Evolutionary conservation across 2,329 filamentous ascomycete genomes (phyloP), one percentile per base, ranked within the genome.

Genomic region (Ustulina deusta): DNA sequence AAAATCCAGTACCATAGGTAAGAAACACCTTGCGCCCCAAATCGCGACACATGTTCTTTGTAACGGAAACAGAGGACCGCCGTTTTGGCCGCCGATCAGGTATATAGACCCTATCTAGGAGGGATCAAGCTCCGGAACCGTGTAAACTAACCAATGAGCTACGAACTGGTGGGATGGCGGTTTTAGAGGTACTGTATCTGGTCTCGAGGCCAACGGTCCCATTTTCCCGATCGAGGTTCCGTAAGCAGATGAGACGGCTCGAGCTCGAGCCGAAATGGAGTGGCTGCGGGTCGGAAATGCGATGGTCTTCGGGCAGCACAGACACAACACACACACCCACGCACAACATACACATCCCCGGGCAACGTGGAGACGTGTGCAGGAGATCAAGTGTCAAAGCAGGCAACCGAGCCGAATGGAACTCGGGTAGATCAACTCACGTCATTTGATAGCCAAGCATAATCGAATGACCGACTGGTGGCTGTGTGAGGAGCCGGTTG

Each of bases 401-500:
- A n/a, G 46, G 38, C 29, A 44, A 36, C 51, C n/a, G 46, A 20
- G 27, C 49, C 49, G 49, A 52, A 34, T 34, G 29, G 27, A 32
- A 34, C 27, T n/a, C 38, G 44, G 46, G 64, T 46, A 57, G 55
- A 63, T 63, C 60, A 60, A 40, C 46, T 54, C 32, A 34, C 46
- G 51, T 40, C 48, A 57, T 49, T 38, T 34, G 46, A 15, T 34
- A 49, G n/a, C 17, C 38, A 15, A 17, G 32, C 34, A 49, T 32
- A 22, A 27, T 46, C 27, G 48, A 48, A 29, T 29, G 60, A 49
- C 49, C 38, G 60, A 58, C 56, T 42, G 46, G 60, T 61, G 58
- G 62, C 49, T 61, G 36, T 62, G 63, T 36, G 56, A 59, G 40
- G 51, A 58, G 59, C 48, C 58, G 63, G 51, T n/a, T 32, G 51